phyloP scores from a whole-genome alignment of 345 rosid genomes.

The Populus tremula region DNA sequence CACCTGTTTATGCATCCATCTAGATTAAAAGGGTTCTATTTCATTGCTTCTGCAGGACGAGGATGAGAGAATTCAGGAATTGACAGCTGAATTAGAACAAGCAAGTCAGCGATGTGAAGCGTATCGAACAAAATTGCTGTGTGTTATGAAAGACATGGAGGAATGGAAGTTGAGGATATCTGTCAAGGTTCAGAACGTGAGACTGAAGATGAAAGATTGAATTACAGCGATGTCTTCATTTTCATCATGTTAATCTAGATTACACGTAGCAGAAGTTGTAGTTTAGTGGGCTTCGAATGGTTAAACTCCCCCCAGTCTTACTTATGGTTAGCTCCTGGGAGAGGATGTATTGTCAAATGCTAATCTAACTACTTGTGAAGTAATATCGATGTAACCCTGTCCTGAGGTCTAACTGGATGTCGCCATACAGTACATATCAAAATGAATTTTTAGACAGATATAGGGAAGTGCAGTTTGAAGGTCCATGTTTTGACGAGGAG shows the following conservation, averaged over 20 bases:
- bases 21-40: not conserved
- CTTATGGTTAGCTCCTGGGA: not conserved
- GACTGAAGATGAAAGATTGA: conserved; percentile 74
- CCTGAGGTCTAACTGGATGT: not conserved
- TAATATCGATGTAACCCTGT: not conserved
- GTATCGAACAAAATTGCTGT: conserved; percentile 58
- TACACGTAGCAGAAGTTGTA: not conserved
- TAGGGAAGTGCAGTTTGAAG: not conserved
- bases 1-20: not conserved
- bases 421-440: not conserved
- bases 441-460: not conserved
- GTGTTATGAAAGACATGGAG: conserved; percentile 84
- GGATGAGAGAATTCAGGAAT: conserved; percentile 56
- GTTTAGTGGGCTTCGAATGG: not conserved
- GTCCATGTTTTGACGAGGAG: not conserved
- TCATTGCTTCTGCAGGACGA: conserved; percentile 42
- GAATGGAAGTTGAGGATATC: conserved; percentile 76
- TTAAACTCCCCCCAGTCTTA: not conserved
- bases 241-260: not conserved
- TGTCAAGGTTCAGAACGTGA: conserved; percentile 78
- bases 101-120: conserved; percentile 65
- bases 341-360: not conserved
- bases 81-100: conserved; percentile 60
- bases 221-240: not conserved
- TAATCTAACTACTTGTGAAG: not conserved